These are phyloP conservation scores for Gamsiella multidivaricata DNA, from an alignment of 192 early-diverging fungal genomes.

Conservation along the genomic window DNA sequence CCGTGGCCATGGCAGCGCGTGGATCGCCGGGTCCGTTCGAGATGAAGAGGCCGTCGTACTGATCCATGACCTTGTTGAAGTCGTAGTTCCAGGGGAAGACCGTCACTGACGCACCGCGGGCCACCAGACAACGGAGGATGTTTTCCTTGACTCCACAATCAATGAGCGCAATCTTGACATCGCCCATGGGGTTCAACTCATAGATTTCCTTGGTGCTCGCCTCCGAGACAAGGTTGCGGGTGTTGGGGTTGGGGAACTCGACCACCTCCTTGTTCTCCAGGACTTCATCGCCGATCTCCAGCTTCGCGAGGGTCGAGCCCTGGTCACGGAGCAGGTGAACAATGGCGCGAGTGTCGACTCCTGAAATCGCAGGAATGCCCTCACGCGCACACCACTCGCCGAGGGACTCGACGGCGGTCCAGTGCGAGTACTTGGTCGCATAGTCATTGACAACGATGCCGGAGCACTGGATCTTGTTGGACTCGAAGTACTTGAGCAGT, in stretches of 20 bases:
- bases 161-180: conserved; percentile 83
- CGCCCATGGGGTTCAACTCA: conserved; percentile 80
- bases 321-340: conserved; percentile 85
- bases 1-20: conserved; percentile 70
- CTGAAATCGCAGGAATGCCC: conserved; percentile 87
- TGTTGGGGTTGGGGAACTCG: conserved; percentile 77
- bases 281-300: conserved; percentile 72
- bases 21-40: conserved; percentile 95
- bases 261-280: conserved; percentile 54
- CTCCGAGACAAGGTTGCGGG: conserved; percentile 78
- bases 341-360: conserved; percentile 93
- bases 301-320: conserved; percentile 86
- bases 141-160: conserved; percentile 96
- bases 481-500: conserved; percentile 89
- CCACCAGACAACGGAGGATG: conserved; percentile 85
- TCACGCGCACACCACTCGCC: conserved; percentile 88
- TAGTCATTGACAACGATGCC: conserved; percentile 94
- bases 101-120: conserved; percentile 85
- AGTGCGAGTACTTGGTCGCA: conserved; percentile 91
- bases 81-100: conserved; percentile 91
- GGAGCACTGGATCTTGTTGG: conserved; percentile 83
- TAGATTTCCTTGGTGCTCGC: conserved; percentile 79
- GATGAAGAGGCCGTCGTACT: conserved; percentile 90
- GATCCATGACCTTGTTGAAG: conserved; percentile 65
- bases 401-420: conserved; percentile 91